Conservation (phyloP, 805 yeast genomes). For the Cyberlindnera maritima region DNA sequence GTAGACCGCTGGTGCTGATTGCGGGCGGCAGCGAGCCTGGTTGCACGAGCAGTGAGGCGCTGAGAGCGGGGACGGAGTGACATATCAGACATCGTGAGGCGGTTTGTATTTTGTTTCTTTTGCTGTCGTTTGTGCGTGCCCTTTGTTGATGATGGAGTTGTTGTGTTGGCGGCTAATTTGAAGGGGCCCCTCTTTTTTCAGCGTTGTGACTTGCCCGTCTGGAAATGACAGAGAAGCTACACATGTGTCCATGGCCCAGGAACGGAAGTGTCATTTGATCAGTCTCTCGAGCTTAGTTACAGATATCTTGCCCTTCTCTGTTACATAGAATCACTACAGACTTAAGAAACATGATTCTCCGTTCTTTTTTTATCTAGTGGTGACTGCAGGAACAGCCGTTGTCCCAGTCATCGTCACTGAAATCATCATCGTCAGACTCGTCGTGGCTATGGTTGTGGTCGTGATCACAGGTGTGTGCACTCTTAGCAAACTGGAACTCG, state of each 20-base stretch:
- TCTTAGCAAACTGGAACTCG: slow-evolving; percentile 20
- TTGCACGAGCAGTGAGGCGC: slow-evolving; percentile 25
- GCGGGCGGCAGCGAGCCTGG: slow-evolving; percentile 12
- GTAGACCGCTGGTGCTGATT: slow-evolving; percentile 18
- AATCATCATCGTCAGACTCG: slow-evolving; percentile 20
- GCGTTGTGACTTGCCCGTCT: background rate
- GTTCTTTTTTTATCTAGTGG: no score
- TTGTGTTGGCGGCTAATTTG: background rate
- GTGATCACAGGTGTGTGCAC: slow-evolving; percentile 8
- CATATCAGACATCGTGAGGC: slow-evolving; percentile 16
- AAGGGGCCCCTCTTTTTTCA: background rate
- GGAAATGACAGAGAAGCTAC: slow-evolving; percentile 2
- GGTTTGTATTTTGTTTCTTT: background rate
- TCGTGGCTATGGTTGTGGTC: slow-evolving; percentile 13
- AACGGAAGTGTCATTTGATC: no score
- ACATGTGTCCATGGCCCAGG: no score
- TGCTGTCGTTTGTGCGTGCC: background rate
- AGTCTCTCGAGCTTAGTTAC: no score
- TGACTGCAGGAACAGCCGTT: slow-evolving; percentile 27
- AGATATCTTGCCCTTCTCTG: no score
- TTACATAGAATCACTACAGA: no score
- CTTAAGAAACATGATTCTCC: no score
- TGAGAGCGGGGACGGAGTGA: slow-evolving; percentile 36
- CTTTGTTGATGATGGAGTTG: background rate
- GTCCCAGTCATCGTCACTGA: slow-evolving; percentile 27